Percentiles rank a stretch among this genome's conserved stretches.
These are phyloP conservation scores for Aspergillus latus DNA, from an alignment of 2,329 filamentous ascomycete genomes.

Conservation along the genomic window DNA sequence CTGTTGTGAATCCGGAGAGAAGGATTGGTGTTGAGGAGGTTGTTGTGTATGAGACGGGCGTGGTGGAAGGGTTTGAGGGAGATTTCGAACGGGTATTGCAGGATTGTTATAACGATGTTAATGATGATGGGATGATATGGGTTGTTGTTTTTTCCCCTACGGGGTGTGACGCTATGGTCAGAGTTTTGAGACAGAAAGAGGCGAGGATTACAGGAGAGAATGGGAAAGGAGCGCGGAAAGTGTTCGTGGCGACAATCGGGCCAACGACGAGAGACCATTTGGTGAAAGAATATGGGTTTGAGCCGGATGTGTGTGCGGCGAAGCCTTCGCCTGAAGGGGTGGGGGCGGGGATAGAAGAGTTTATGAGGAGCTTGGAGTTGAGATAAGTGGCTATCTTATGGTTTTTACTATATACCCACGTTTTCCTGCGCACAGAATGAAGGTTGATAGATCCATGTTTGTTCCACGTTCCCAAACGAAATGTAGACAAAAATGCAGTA, in stretches of 20 bases:
- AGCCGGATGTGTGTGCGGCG: slow-evolving; percentile 65
- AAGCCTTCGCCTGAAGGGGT: slow-evolving; percentile 81
- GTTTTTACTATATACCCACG: background rate
- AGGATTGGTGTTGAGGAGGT: slow-evolving; percentile 72
- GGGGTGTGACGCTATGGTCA: slow-evolving; percentile 61
- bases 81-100: slow-evolving; percentile 61
- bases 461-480: background rate
- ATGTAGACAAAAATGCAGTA: background rate
- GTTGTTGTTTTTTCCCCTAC: slow-evolving; percentile 59
- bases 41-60: slow-evolving; percentile 81
- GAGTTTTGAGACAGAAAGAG: slow-evolving; percentile 42
- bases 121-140: slow-evolving; percentile 31
- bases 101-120: slow-evolving; percentile 8
- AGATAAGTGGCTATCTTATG: background rate
- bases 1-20: slow-evolving; percentile 47
- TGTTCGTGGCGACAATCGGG: slow-evolving; percentile 81
- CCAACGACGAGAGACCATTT: slow-evolving; percentile 85
- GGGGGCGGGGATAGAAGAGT: slow-evolving; percentile 62
- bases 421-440: background rate
- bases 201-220: background rate
- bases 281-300: slow-evolving; percentile 41
- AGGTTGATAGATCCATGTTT: background rate
- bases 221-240: slow-evolving; percentile 11
- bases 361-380: slow-evolving; percentile 33
- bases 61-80: slow-evolving; percentile 73